Conservation (phyloP, 2,329 filamentous ascomycete genomes). For the Gremmenia infestans region DNA sequence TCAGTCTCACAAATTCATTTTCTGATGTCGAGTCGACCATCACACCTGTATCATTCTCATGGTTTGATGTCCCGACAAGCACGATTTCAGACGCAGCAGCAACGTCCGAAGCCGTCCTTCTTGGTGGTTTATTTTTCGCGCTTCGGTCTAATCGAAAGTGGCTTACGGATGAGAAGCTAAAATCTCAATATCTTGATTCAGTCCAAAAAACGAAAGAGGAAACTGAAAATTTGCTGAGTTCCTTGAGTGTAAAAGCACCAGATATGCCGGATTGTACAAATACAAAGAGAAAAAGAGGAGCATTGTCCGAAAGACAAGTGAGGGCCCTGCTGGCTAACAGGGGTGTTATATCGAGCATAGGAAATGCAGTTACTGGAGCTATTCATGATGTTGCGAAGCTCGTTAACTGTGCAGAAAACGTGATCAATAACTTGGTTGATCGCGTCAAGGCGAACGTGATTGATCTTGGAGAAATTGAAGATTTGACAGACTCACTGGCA, state of each 20-base stretch:
- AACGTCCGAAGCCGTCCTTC: slow-evolving; percentile 2
- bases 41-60: neutral
- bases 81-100: slow-evolving; percentile 1
- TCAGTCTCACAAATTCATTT: neutral
- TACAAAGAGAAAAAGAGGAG: slow-evolving; percentile 1
- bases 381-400: slow-evolving; percentile 9
- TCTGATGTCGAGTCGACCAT: neutral
- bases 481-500: slow-evolving; percentile 9
- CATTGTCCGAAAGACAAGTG: slow-evolving; percentile 6
- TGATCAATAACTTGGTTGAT: slow-evolving; percentile 9
- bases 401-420: slow-evolving; percentile 8
- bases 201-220: slow-evolving; percentile 3
- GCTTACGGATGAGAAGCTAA: slow-evolving; percentile 8
- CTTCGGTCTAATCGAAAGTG: slow-evolving; percentile 5
- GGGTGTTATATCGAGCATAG: slow-evolving; percentile 4
- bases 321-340: slow-evolving; percentile 7
- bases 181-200: slow-evolving; percentile 4
- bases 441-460: slow-evolving; percentile 2
- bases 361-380: neutral
- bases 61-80: slow-evolving; percentile 2
- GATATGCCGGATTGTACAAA: slow-evolving; percentile 1
- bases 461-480: slow-evolving; percentile 2
- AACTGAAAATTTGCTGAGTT: neutral
- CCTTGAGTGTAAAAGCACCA: slow-evolving; percentile 3
- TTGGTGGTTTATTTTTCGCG: slow-evolving; percentile 3